A percentile compares a stretch with the other conserved stretches of the same genome.
phyloP scores from a whole-genome alignment of 2,329 filamentous ascomycete species.

The Nemania sp. region DNA sequence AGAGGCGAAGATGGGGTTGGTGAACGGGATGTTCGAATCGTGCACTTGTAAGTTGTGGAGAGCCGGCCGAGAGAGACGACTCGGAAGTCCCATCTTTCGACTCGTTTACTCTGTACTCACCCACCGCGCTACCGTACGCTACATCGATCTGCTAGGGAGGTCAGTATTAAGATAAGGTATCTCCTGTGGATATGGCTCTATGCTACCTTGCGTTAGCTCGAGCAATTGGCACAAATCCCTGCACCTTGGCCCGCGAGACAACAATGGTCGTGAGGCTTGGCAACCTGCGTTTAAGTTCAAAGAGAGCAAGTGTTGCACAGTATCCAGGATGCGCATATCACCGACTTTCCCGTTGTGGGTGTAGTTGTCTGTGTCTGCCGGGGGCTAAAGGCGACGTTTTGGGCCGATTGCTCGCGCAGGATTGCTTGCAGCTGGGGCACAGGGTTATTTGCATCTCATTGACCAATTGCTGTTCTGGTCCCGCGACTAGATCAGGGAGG shows the following conservation, averaged over 20 bases:
- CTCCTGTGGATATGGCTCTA: too few relatives aligned
- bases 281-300: slow-evolving; percentile 15
- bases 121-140: too few relatives aligned
- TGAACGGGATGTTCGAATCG: slow-evolving; percentile 21
- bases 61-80: slow-evolving; percentile 15
- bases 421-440: slow-evolving; percentile 22
- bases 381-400: slow-evolving; percentile 3
- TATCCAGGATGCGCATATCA: too few relatives aligned
- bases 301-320: slow-evolving; percentile 5
- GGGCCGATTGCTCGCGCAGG: slow-evolving; percentile 13
- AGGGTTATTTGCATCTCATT: slow-evolving; percentile 11
- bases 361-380: slow-evolving; percentile 13
- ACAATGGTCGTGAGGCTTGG: slow-evolving; percentile 8
- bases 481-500: slow-evolving; percentile 1
- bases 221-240: background rate
- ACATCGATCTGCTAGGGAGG: too few relatives aligned
- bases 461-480: slow-evolving; percentile 16
- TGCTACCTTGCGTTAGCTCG: too few relatives aligned
- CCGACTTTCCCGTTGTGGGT: slow-evolving; percentile 30
- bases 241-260: background rate
- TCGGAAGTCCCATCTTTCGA: background rate
- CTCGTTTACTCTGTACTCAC: too few relatives aligned
- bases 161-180: too few relatives aligned
- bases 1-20: slow-evolving; percentile 10
- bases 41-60: slow-evolving; percentile 22